A percentile compares a stretch with the other conserved stretches of the same genome.
phyloP scores from a whole-genome alignment of 805 yeast genomes.

The Teunomyces funiuensis region DNA sequence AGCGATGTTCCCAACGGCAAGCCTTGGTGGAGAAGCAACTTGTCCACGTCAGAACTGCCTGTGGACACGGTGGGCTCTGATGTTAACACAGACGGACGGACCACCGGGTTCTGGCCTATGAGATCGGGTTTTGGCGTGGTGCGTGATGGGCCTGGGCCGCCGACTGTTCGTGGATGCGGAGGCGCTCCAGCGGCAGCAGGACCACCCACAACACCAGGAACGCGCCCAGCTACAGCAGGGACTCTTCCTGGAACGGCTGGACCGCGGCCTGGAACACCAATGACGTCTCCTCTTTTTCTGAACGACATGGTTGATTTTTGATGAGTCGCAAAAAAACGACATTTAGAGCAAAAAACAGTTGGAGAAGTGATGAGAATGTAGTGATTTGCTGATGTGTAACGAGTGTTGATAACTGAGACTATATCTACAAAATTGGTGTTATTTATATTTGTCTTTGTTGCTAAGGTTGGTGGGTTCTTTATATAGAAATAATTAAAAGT shows the following conservation, averaged over 20 bases:
- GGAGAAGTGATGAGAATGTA: not conserved
- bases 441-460: no score
- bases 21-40: conserved; percentile 75
- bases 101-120: conserved; percentile 32
- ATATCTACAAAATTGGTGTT: no score
- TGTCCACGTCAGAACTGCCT: conserved; percentile 76
- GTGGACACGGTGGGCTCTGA: conserved; percentile 79
- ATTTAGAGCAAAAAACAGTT: not conserved
- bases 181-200: conserved; percentile 58
- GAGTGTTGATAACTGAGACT: no score
- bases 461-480: no score
- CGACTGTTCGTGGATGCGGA: no score
- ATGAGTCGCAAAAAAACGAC: not conserved
- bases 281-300: conserved; percentile 42
- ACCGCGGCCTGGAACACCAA: conserved; percentile 17
- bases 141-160: not conserved
- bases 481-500: no score
- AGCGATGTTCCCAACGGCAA: conserved; percentile 74
- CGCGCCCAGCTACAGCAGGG: conserved; percentile 4
- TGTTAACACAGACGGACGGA: conserved; percentile 74
- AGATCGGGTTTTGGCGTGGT: not conserved
- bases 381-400: no score
- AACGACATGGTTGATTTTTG: conserved; percentile 32
- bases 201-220: conserved; percentile 51
- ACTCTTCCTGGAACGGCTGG: conserved; percentile 3